A percentile compares a stretch with the other conserved stretches of the same genome.
These are phyloP conservation scores for Pichia scutulata DNA, from an alignment of 805 yeast genomes.

Conservation along the genomic window DNA sequence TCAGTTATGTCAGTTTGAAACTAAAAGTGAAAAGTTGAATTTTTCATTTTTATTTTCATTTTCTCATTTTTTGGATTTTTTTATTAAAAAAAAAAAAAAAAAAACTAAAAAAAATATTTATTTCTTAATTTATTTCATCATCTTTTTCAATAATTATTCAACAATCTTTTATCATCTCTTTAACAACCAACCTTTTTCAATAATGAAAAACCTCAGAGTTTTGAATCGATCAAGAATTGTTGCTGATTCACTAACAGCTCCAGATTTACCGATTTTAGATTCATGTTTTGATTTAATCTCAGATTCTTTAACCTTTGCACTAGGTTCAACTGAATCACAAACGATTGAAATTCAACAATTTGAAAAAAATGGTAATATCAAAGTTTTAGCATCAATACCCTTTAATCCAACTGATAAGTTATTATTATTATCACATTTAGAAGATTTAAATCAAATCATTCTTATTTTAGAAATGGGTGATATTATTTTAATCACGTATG, in stretches of 20 bases:
- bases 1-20: no score
- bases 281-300: slow-evolving; percentile 65
- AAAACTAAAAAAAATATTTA: not conserved
- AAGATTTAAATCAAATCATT: slow-evolving; percentile 58
- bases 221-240: slow-evolving; percentile 46
- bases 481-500: slow-evolving; percentile 59
- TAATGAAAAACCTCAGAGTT: slow-evolving; percentile 28
- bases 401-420: slow-evolving; percentile 35
- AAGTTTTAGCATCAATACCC: slow-evolving; percentile 56
- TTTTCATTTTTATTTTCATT: not conserved
- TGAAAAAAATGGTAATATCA: slow-evolving; percentile 52
- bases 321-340: slow-evolving; percentile 47
- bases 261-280: slow-evolving; percentile 50
- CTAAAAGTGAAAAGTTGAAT: no score
- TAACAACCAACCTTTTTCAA: not conserved
- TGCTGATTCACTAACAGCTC: slow-evolving; percentile 51
- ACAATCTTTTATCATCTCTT: not conserved
- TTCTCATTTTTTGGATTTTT: not conserved
- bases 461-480: slow-evolving; percentile 73
- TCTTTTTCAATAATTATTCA: no score
- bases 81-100: not conserved
- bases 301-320: slow-evolving; percentile 62
- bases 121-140: not conserved
- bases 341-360: slow-evolving; percentile 71
- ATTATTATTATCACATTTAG: slow-evolving; percentile 57